A percentile compares a stretch with the other conserved stretches of the same genome.
Conservation (phyloP, 164 flowering plant species). For the Euptelea pleiosperma region DNA sequence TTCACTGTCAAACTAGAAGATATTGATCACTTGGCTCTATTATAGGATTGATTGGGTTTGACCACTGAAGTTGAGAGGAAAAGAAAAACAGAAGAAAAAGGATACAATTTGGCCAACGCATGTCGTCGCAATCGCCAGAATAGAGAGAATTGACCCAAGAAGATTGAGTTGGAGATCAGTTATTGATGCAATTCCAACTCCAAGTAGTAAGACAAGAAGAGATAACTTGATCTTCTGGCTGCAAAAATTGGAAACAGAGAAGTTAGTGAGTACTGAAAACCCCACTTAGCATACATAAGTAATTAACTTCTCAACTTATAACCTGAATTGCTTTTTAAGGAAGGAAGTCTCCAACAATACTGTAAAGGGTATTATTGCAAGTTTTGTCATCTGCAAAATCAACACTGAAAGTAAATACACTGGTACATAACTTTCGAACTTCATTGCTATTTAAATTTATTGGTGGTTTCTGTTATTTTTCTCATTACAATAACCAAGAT, state of each 20-base stretch:
- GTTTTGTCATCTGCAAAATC: constrained; percentile 88
- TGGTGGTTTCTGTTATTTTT: no score
- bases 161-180: constrained; percentile 96
- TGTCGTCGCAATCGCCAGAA: constrained; percentile 90
- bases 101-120: constrained; percentile 98
- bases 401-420: not conserved
- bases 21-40: no score
- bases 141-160: constrained; percentile 73
- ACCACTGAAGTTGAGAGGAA: no score
- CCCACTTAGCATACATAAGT: not conserved
- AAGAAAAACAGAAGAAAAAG: constrained; percentile 18
- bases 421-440: not conserved
- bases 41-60: no score
- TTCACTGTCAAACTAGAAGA: no score
- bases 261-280: not conserved
- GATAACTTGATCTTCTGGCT: constrained; percentile 86
- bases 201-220: constrained; percentile 64
- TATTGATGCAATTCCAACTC: constrained; percentile 93
- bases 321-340: constrained; percentile 95
- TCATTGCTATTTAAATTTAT: no score
- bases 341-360: constrained; percentile 84
- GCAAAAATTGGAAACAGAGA: constrained; percentile 21
- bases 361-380: constrained; percentile 97
- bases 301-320: not conserved
- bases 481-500: no score